Percentiles rank a stretch among this genome's conserved stretches.
These are phyloP conservation scores for Zygosaccharomyces gambellarensis DNA, from an alignment of 805 yeast species.

Conservation along the genomic window DNA sequence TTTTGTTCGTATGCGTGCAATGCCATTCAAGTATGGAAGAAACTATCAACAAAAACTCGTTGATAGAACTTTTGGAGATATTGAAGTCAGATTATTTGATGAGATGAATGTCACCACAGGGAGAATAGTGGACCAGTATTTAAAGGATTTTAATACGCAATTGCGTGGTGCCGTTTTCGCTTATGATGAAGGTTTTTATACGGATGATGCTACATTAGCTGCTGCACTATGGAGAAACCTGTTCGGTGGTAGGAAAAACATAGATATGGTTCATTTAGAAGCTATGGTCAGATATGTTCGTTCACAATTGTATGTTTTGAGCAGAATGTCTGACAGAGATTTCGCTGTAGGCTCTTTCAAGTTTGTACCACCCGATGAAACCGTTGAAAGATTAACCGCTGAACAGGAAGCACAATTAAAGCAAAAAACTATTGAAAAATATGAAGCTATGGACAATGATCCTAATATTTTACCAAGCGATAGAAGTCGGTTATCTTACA, in stretches of 20 bases:
- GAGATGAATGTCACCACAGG: slow-evolving; percentile 82
- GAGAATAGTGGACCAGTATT: slow-evolving; percentile 74
- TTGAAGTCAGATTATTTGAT: slow-evolving; percentile 77
- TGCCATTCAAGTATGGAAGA: slow-evolving; percentile 85
- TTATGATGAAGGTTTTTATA: slow-evolving; percentile 85
- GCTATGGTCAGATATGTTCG: slow-evolving; percentile 87
- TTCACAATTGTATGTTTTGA: slow-evolving; percentile 81
- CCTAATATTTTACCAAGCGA: slow-evolving; percentile 55
- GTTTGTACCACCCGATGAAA: slow-evolving; percentile 77
- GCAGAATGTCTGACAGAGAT: slow-evolving; percentile 82
- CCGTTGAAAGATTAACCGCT: slow-evolving; percentile 64
- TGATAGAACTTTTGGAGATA: slow-evolving; percentile 83
- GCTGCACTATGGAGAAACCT: slow-evolving; percentile 86
- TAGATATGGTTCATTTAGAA: slow-evolving; percentile 79
- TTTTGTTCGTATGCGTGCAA: slow-evolving; percentile 90
- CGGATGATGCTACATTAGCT: slow-evolving; percentile 74
- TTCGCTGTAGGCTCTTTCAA: slow-evolving; percentile 86
- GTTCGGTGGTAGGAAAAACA: slow-evolving; percentile 76
- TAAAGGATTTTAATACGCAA: slow-evolving; percentile 87
- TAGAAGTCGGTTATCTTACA: slow-evolving; percentile 46
- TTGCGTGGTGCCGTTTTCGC: slow-evolving; percentile 83
- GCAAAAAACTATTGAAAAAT: slow-evolving; percentile 47
- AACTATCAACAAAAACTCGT: slow-evolving; percentile 89
- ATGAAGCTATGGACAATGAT: slow-evolving; percentile 43
- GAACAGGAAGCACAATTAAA: slow-evolving; percentile 57